phyloP scores from a whole-genome alignment of 208 protist genomes.

The Acanthamoeba royreba region DNA sequence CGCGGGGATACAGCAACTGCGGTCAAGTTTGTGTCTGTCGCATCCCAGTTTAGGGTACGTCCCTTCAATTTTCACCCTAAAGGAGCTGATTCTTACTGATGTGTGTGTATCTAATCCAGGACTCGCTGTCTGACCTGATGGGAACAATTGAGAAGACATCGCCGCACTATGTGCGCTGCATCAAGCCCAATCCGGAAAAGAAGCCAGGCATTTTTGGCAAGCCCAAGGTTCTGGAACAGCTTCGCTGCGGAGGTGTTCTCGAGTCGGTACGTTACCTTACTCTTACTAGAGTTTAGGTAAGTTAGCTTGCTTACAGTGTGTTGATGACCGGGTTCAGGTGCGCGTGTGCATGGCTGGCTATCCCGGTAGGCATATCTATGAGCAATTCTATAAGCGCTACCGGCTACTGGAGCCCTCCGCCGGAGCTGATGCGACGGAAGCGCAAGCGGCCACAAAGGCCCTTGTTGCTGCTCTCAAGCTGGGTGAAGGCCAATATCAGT shows the following conservation, averaged over 20 bases:
- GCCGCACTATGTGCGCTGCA: conserved; percentile 82
- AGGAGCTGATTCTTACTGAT: too few species aligned
- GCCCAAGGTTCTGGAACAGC: conserved; percentile 55
- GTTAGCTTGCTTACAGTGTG: too few species aligned
- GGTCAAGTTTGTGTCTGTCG: conserved; percentile 42
- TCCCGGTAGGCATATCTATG: conserved; percentile 4
- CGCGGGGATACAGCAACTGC: neutral
- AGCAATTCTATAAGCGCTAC: neutral
- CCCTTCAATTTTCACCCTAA: neutral
- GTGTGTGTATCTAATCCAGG: too few species aligned
- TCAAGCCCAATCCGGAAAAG: conserved; percentile 82
- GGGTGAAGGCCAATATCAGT: neutral
- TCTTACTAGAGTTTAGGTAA: too few species aligned
- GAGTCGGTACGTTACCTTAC: neutral
- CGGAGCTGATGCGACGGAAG: neutral
- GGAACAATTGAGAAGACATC: conserved; percentile 62
- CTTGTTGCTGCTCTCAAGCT: neutral
- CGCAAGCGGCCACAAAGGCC: neutral
- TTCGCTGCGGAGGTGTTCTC: conserved; percentile 64
- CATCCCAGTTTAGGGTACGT: conserved; percentile 7
- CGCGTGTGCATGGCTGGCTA: conserved; percentile 60
- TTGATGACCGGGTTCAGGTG: too few species aligned
- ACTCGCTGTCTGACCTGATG: conserved; percentile 66
- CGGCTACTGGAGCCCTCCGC: neutral
- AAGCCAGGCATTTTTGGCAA: conserved; percentile 63